phyloP scores from a whole-genome alignment of 176 grass and related monocot species.

The Oryza longistaminata region DNA sequence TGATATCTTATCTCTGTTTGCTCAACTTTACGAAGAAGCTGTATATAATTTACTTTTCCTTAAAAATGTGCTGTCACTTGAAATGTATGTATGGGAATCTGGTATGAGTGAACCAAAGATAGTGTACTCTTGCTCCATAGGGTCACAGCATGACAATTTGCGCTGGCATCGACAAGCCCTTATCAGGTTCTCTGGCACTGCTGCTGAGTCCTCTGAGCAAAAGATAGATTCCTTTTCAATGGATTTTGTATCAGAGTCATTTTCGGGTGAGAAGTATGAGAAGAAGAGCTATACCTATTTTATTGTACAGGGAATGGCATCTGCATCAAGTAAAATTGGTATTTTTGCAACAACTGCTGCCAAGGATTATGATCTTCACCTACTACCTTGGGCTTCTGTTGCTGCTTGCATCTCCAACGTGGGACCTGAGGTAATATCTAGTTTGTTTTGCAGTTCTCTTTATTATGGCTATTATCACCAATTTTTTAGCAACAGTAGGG shows the following conservation, averaged over 20 bases:
- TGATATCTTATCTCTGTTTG: slow-evolving; percentile 72
- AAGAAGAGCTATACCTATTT: slow-evolving; percentile 73
- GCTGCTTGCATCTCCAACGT: slow-evolving; percentile 81
- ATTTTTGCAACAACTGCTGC: slow-evolving; percentile 70
- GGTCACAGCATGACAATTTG: slow-evolving; percentile 53
- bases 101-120: slow-evolving; percentile 62
- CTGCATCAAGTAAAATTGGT: slow-evolving; percentile 81
- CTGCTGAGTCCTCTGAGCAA: slow-evolving; percentile 46
- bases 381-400: slow-evolving; percentile 96
- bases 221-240: slow-evolving; percentile 68
- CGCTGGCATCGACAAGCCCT: slow-evolving; percentile 84
- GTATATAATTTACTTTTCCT: slow-evolving; percentile 92
- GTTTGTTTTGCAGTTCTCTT: slow-evolving; percentile 15
- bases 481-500: slow-evolving; percentile 23
- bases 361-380: slow-evolving; percentile 90
- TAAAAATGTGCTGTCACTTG: slow-evolving; percentile 77
- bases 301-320: slow-evolving; percentile 80
- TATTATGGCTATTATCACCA: slow-evolving; percentile 2
- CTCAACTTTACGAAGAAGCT: slow-evolving; percentile 75
- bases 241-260: slow-evolving; percentile 75
- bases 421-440: slow-evolving; percentile 55
- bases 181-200: slow-evolving; percentile 63
- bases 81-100: slow-evolving; percentile 92
- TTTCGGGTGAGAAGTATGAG: slow-evolving; percentile 50
- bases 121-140: slow-evolving; percentile 75